Percentiles rank a stretch among this genome's conserved stretches.
These are phyloP conservation scores for Leucosporidium creatinivorum DNA, from an alignment of 768 basidiomycete species.

Conservation along the genomic window DNA sequence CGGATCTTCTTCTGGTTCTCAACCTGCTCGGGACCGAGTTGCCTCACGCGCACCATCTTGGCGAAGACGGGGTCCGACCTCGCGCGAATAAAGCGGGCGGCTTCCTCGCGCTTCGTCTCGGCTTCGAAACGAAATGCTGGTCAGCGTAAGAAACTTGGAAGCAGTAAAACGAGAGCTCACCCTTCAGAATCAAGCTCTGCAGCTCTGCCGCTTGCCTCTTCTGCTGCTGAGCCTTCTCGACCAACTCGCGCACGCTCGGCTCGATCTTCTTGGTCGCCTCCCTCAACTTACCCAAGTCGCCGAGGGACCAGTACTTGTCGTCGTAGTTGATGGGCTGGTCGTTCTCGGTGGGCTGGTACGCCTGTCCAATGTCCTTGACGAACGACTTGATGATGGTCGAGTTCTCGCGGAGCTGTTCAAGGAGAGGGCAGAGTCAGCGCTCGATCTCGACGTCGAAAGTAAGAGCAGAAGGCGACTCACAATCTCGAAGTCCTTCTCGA, in stretches of 20 bases:
- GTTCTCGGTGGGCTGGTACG: neutral
- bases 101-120: slow-evolving; percentile 73
- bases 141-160: neutral
- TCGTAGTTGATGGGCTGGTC: neutral
- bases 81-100: slow-evolving; percentile 68
- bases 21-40: slow-evolving; percentile 79
- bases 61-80: slow-evolving; percentile 70
- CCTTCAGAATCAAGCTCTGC: slow-evolving; percentile 25
- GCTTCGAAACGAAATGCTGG: slow-evolving; percentile 46
- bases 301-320: slow-evolving; percentile 19
- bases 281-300: slow-evolving; percentile 19
- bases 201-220: slow-evolving; percentile 22
- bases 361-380: neutral
- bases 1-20: slow-evolving; percentile 74
- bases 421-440: neutral
- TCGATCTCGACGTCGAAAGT: neutral
- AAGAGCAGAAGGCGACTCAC: slow-evolving; percentile 7
- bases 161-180: slow-evolving; percentile 1
- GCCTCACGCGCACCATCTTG: slow-evolving; percentile 62
- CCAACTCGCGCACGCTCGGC: slow-evolving; percentile 15
- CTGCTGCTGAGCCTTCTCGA: slow-evolving; percentile 15
- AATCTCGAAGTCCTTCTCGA: slow-evolving; percentile 28
- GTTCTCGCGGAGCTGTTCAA: slow-evolving; percentile 19
- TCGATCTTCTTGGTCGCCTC: slow-evolving; percentile 11
- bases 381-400: slow-evolving; percentile 2